Conservation (phyloP, 495 filamentous ascomycete species). For the Penicillium simplicissimum region DNA sequence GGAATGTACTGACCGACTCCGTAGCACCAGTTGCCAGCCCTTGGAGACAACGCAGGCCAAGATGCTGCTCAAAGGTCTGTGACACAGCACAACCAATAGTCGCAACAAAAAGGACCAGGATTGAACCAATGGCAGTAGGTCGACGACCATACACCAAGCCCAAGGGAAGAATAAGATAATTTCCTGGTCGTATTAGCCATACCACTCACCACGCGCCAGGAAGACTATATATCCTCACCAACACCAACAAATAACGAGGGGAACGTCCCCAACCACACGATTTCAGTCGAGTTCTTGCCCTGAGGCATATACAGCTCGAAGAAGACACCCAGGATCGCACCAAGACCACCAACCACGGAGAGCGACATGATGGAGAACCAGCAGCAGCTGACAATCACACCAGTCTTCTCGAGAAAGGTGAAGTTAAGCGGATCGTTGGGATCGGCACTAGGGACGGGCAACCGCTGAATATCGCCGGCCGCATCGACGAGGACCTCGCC, state of each 20-base stretch:
- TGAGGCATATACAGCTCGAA: constrained; percentile 31
- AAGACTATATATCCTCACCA: constrained; percentile 17
- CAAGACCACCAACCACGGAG: constrained; percentile 34
- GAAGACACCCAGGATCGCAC: constrained; percentile 32
- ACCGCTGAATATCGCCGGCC: constrained; percentile 26
- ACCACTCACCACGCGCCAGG: not conserved
- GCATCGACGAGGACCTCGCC: constrained; percentile 26
- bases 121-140: constrained; percentile 25
- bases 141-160: constrained; percentile 33
- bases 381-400: constrained; percentile 36
- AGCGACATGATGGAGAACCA: constrained; percentile 43
- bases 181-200: constrained; percentile 23
- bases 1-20: constrained; percentile 27
- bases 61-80: constrained; percentile 33
- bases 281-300: constrained; percentile 27
- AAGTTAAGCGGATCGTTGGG: constrained; percentile 42
- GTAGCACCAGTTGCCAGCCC: constrained; percentile 39
- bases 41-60: constrained; percentile 33
- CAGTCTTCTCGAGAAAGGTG: constrained; percentile 32
- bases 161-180: constrained; percentile 36
- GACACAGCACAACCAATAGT: constrained; percentile 33
- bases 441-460: constrained; percentile 37
- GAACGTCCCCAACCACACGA: constrained; percentile 37
- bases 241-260: constrained; percentile 37
- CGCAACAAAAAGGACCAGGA: constrained; percentile 24